Evolutionary conservation across 2,329 filamentous ascomycete genomes (phyloP), one percentile per base, ranked within the genome.

Genomic region (Fusarium caatingaense): DNA sequence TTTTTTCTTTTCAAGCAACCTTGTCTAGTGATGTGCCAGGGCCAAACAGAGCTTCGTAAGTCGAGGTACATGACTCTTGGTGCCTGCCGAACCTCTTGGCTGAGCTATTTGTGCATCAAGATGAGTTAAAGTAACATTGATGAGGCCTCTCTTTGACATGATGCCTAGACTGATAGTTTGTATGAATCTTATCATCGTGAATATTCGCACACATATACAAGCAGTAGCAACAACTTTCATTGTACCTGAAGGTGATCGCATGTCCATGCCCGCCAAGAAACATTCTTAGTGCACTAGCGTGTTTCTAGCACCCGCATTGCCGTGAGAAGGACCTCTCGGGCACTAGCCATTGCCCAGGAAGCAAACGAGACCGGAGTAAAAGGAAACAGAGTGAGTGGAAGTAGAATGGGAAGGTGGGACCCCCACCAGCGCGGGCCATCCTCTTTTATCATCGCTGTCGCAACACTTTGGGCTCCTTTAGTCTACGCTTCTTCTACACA

Each of bases 381-480:
- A 32, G 42, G 28, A 30, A 30, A 30, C 28, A 15, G 28, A 30
- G 28, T 30, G 28, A 30, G 4, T 30, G 28, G 28, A 30, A 12
- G 34, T 37, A 37, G 34, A 56, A 47, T 42, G 60, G 48, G 49
- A 47, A 55, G 55, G 62, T 58, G 72, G 71, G 63, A 56, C 72
- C 74, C 74, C 74, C 73, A 75, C 73, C 69, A 75, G 54, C 48
- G 62, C 61, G 55, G 60, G 54, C 61, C 71, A 60, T 68, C 69
- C 64, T 66, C 72, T 70, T 76, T 74, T 73, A 76, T 76, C 74
- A 71, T 67, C 59, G 66, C 64, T 62, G 72, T 72, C 66, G 74
- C 73, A 74, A 76, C 62, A 65, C 64, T 72, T 63, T 55, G 54
- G 57, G 55, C 59, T 64, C 27, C 65, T 71, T 63, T 57, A 64